Base-by-base conservation (phyloP, 2,329 filamentous ascomycete species). In the Xylaria sp. region DNA sequence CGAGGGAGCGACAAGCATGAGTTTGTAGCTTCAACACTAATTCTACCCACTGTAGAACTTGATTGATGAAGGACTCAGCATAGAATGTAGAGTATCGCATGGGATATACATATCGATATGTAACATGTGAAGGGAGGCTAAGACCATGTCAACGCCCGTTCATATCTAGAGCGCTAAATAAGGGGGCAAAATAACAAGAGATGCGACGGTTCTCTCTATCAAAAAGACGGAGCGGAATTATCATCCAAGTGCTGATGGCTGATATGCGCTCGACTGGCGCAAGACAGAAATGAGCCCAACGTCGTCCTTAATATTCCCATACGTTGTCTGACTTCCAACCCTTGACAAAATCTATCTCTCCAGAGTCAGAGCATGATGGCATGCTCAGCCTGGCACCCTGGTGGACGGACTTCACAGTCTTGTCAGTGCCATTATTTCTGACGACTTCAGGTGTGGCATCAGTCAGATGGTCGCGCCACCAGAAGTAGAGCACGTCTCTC, bases 401-500 rank as follows among this genome's bases (percentile, higher is more conserved):
- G 16, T 63, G 62, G 49, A 60, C 61, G 4, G 60, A 63, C 10
- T 61, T 64, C 13, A 61, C 64, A 46, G 63, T 65, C 46, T 56
- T 63, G 35, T 65, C 60, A 44, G 66, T 67, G 18, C 63, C 63
- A 7, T 57, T 59, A 16, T 63, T 62, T 39, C 61, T 56, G 18
- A 65, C 61, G 30, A 58, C 59, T 44, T 52, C 30, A 10, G 64
- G 35, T 8, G 63, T 63, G 35, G 64, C 44, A 13, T 68, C 69
- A 11, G 70, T 67, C 50, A 67, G 65, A 18, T 71, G 70, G 49
- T 79, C 78, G 19, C 66, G 66, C 19, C 72, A 68, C 78, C 78
- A 80, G 56, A 72, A 71, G 30, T 70, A 66, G 16, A 79, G 67
- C 1, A 78, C 76, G 30, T 78, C 72, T 34, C 71, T 66, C 60